Evolutionary conservation across 2,329 filamentous ascomycete genomes (phyloP).

Genomic region (Blastomyces percursus): DNA sequence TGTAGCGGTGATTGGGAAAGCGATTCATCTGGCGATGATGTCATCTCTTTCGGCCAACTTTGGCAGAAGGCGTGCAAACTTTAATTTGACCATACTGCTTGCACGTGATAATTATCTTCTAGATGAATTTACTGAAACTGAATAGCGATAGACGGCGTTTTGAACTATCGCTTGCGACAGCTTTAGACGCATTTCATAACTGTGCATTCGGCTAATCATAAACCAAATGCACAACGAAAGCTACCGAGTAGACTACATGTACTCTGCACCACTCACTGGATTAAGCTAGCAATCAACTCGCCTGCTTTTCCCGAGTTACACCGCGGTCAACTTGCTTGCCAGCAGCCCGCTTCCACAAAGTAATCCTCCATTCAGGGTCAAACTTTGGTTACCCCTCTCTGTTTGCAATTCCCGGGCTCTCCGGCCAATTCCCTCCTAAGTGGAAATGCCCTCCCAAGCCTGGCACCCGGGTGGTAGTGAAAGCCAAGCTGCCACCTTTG

Average conservation of each 20-base stretch:
- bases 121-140: not conserved
- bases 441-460: conserved; percentile 58
- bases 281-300: not conserved
- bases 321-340: conserved; percentile 26
- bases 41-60: not conserved
- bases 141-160: not conserved
- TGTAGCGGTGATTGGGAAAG: too few relatives aligned
- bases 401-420: conserved; percentile 29
- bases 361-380: conserved; percentile 40
- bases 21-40: not conserved
- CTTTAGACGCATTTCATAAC: not conserved
- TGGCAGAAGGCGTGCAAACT: not conserved
- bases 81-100: not conserved
- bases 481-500: conserved; percentile 47
- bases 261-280: not conserved
- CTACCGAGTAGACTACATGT: not conserved
- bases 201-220: not conserved
- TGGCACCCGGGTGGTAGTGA: conserved; percentile 47
- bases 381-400: conserved; percentile 35
- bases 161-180: not conserved
- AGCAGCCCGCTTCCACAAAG: conserved; percentile 44
- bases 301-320: not conserved
- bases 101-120: not conserved
- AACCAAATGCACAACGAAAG: not conserved
- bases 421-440: conserved; percentile 35